Evolutionary conservation across 441 rosid genomes (phyloP), one percentile per base, ranked within the genome.

Genomic region (Arabidopsis lyrata): DNA sequence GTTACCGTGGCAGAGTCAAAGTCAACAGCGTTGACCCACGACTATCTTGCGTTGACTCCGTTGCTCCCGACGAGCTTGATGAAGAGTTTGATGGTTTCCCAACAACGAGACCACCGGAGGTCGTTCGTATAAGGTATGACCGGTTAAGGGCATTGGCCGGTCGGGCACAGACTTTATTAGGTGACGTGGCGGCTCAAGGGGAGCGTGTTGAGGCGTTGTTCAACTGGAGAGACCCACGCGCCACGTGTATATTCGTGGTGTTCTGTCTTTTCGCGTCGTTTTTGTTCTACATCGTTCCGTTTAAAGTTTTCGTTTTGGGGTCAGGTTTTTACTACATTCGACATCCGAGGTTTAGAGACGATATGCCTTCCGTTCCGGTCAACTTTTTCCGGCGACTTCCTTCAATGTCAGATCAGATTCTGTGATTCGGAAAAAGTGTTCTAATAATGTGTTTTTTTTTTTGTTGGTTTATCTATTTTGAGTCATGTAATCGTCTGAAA

Each of bases 31-130:
- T 81, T 72, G 86, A 88, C 83, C 82, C 85, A 0, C 44, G 87
- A 4, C 69, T 83, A 13, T 88, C 90, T 1, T 81, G 84, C 64
- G 88, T 82, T 13, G 89, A 88, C 58, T 76, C 80, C 0, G 82
- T 85, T 8, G 78, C 83, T 1, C 77, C 81, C 0, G 93, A 88
- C 42, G 93, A 88, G 79, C 83, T 88, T 0, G 93, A 88, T 50
- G 93, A 88, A 52, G 93, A 88, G 64, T 88, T 85, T 14, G 93
- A 88, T 7, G 93, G 88, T 10, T 72, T 88, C 9, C 89, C 90
- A 1, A 68, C 88, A 2, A 78, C 84, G 3, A 76, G 89, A 13
- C 56, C 88, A 0, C 55, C 75, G 0, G 89, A 86, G 34, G 42
- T 69, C 8, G 81, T 88, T 3, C 87, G 86, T 3, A 49, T 86